Percentiles rank a stretch among this genome's conserved stretches.
Conservation (phyloP, 768 basidiomycete genomes). For the Lentinula lateritia region DNA sequence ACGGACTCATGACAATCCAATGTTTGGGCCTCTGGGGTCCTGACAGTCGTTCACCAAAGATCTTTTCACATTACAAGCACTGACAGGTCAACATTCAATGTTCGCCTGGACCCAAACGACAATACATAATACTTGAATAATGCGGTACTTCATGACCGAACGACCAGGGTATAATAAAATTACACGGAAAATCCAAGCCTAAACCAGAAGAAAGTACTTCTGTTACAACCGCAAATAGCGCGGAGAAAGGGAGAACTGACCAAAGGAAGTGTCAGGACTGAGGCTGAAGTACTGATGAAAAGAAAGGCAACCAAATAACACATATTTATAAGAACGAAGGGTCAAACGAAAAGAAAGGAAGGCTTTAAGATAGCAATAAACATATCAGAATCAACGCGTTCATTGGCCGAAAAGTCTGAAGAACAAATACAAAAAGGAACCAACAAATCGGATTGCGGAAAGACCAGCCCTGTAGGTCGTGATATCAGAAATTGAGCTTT, state of each 20-base stretch:
- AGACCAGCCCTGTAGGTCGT: slow-evolving; percentile 56
- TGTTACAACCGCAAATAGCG: neutral
- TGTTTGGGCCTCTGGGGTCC: no score
- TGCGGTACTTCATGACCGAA: neutral
- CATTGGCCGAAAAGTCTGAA: slow-evolving; percentile 58
- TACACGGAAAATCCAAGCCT: neutral
- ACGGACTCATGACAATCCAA: no score
- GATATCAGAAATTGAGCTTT: neutral
- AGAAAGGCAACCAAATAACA: neutral
- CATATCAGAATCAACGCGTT: neutral
- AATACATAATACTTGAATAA: no score
- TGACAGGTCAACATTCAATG: no score
- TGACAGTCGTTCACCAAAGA: no score
- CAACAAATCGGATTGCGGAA: slow-evolving; percentile 75
- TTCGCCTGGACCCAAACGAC: no score
- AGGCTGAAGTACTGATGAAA: neutral
- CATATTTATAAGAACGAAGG: neutral
- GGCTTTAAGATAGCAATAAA: neutral
- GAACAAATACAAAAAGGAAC: slow-evolving; percentile 74
- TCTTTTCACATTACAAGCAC: no score
- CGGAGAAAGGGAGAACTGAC: neutral
- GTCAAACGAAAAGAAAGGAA: neutral
- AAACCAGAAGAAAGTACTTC: neutral
- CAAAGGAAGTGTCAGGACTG: neutral
- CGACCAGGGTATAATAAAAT: neutral